Percentiles rank a stretch among this genome's conserved stretches.
phyloP scores from a whole-genome alignment of 2,329 filamentous ascomycete species.

The Phaeophleospora eucalypticola region DNA sequence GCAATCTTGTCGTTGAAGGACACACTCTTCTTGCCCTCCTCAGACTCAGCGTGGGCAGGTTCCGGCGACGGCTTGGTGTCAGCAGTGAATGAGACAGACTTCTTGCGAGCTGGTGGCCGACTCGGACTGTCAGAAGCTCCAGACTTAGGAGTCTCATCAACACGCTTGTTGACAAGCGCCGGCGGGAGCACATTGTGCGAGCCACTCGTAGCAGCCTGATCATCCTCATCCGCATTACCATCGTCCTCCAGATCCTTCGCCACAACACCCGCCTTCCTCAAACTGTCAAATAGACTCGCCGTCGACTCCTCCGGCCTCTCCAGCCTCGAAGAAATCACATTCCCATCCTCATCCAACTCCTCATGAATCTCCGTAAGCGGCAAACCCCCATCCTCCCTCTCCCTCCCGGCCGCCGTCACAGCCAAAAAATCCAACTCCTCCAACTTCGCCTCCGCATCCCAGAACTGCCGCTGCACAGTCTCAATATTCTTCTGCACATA shows the following conservation, averaged over 20 bases:
- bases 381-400: conserved; percentile 52
- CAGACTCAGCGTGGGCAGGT: conserved; percentile 26
- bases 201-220: conserved; percentile 2
- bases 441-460: conserved; percentile 64
- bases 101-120: conserved; percentile 36
- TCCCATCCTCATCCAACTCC: conserved; percentile 84
- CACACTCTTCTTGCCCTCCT: conserved; percentile 33
- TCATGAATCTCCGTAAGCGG: conserved; percentile 90
- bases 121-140: conserved; percentile 10
- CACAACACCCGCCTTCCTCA: conserved; percentile 70
- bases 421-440: conserved; percentile 50
- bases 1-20: conserved; percentile 36
- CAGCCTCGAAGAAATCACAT: conserved; percentile 60
- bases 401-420: conserved; percentile 1
- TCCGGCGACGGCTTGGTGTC: conserved; percentile 52
- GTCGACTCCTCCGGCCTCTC: conserved; percentile 61
- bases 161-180: conserved; percentile 15
- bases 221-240: conserved; percentile 5
- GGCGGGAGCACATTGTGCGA: conserved; percentile 7
- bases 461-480: conserved; percentile 69
- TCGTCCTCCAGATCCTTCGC: conserved; percentile 24
- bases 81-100: conserved; percentile 61
- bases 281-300: conserved; percentile 63
- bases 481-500: conserved; percentile 81
- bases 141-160: conserved; percentile 1